phyloP scores from a whole-genome alignment of 371 early-diverging fungal genomes.

The Mortierella sp. region DNA sequence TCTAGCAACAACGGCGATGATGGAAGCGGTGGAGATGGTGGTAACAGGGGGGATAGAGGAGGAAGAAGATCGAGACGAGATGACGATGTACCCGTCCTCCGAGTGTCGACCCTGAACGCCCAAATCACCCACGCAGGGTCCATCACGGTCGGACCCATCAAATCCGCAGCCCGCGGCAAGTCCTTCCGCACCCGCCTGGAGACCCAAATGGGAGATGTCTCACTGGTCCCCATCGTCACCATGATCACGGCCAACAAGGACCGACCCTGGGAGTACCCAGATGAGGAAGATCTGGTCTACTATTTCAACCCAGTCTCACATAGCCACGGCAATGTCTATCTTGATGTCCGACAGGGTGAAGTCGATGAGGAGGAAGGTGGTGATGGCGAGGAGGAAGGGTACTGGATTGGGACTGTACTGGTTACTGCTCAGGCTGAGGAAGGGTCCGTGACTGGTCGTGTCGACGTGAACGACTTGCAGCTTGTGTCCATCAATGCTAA shows the following conservation, averaged over 20 bases:
- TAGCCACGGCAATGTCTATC: background rate
- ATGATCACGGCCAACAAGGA: background rate
- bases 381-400: background rate
- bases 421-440: background rate
- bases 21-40: background rate
- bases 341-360: background rate
- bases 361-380: background rate
- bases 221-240: background rate
- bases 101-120: conserved; percentile 6
- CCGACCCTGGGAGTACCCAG: background rate
- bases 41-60: background rate
- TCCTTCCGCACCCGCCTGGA: conserved; percentile 3
- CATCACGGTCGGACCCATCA: conserved; percentile 2
- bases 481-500: background rate
- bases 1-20: background rate
- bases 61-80: background rate
- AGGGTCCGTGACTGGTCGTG: background rate
- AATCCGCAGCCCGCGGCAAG: background rate
- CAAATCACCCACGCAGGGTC: background rate
- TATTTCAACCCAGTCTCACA: background rate
- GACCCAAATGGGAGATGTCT: background rate
- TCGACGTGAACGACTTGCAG: background rate
- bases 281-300: background rate
- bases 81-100: background rate
- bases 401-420: background rate